A percentile compares a stretch with the other conserved stretches of the same genome.
Conservation (phyloP, 495 filamentous ascomycete species). For the Aspergillus cavernicola region DNA sequence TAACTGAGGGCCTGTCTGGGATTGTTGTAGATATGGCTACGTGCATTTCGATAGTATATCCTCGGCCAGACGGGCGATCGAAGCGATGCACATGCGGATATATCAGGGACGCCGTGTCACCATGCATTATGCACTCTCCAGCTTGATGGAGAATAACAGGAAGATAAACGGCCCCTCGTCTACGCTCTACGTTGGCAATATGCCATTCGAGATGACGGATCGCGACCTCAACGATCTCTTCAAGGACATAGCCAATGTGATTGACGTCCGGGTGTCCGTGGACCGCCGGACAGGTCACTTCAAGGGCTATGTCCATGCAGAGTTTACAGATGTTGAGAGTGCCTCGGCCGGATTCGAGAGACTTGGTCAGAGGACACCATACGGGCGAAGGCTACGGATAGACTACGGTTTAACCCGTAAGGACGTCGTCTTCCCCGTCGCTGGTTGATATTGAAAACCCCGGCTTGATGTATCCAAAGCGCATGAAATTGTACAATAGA, state of each 20-base stretch:
- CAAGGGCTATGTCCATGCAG: conserved; percentile 85
- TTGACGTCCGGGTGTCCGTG: conserved; percentile 84
- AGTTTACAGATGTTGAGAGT: conserved; percentile 66
- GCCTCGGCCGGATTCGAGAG: conserved; percentile 56
- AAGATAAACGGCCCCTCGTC: too few species aligned
- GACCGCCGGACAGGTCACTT: conserved; percentile 85
- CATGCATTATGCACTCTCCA: conserved; percentile 51
- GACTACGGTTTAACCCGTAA: conserved; percentile 48
- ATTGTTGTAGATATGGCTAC: conserved; percentile 66
- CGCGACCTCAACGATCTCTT: conserved; percentile 82
- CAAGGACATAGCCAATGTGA: conserved; percentile 62
- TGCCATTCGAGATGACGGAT: conserved; percentile 86
- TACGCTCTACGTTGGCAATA: conserved; percentile 83
- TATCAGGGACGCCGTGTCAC: conserved; percentile 75
- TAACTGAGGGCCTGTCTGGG: background rate
- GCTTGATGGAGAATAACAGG: too few species aligned
- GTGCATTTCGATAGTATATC: conserved; percentile 60
- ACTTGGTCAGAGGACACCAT: conserved; percentile 55
- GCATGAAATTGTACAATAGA: background rate
- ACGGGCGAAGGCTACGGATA: conserved; percentile 62
- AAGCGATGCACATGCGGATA: conserved; percentile 61
- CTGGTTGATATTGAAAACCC: too few species aligned
- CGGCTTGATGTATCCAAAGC: too few species aligned
- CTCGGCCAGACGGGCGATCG: conserved; percentile 57
- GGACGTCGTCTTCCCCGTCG: background rate